A percentile compares a stretch with the other conserved stretches of the same genome.
These are phyloP conservation scores for Umbilicaria muhlenbergii DNA, from an alignment of 495 filamentous ascomycete species.

Conservation along the genomic window DNA sequence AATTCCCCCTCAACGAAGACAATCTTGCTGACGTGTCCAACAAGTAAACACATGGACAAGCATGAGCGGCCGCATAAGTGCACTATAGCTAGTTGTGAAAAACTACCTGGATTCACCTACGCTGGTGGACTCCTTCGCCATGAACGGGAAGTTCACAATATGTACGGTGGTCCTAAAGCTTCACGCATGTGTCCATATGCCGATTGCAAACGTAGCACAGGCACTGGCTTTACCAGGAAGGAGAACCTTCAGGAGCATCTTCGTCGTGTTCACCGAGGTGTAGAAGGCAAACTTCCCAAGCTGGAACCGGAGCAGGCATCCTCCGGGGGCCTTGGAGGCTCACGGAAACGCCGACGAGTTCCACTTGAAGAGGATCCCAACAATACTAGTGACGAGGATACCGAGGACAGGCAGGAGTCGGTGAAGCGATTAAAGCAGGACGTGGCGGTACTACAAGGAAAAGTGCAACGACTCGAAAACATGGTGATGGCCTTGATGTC, in stretches of 20 bases:
- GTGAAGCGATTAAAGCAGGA: too few relatives aligned
- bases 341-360: too few relatives aligned
- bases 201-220: constrained; percentile 76
- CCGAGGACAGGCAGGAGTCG: too few relatives aligned
- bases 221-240: constrained; percentile 67
- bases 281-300: neutral
- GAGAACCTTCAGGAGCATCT: constrained; percentile 89
- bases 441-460: too few relatives aligned
- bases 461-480: too few relatives aligned
- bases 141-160: constrained; percentile 80
- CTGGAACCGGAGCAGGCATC: too few relatives aligned
- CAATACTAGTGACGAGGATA: too few relatives aligned
- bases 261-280: constrained; percentile 50
- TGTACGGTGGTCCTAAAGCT: constrained; percentile 71
- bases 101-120: constrained; percentile 86
- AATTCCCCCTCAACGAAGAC: neutral
- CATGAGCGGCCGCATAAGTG: constrained; percentile 87
- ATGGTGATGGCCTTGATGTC: too few relatives aligned
- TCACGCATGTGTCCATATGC: constrained; percentile 64
- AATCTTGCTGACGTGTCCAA: neutral
- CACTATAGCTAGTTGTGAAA: constrained; percentile 57
- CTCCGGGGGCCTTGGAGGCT: too few relatives aligned
- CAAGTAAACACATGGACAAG: constrained; percentile 92
- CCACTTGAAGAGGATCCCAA: too few relatives aligned
- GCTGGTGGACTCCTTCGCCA: constrained; percentile 76